Base-by-base conservation (phyloP, 139 green algal species). In the Marvania coccoides region DNA sequence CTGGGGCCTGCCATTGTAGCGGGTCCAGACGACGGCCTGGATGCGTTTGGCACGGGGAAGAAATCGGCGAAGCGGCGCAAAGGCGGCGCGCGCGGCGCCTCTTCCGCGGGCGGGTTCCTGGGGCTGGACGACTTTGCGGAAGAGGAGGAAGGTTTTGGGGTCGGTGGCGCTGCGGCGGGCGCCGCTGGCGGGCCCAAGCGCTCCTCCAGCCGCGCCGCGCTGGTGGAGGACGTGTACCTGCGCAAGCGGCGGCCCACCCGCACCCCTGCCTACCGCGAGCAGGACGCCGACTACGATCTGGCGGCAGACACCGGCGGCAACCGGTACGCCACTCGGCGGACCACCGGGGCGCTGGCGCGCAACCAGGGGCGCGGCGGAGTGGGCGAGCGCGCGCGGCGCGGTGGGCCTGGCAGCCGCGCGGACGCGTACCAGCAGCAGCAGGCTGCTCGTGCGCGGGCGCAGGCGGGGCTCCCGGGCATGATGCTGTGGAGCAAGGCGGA, bases 401-500 rank as follows among this genome's bases (percentile, higher is more conserved):
- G 19, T n/a, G 24, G 56, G 7, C n/a, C n/a, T 63, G 56, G 56
- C 42, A 23, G 56, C 19, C 28, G 56, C 24, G 56, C n/a, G 54
- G 60, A 26, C 26, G 36, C 33, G 23, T 23, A 61, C 15, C 54
- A 23, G 30, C 57, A 64, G 48, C 23, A 64, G n/a, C 57, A 64
- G 19, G 19, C 15, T 46, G 9, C 31, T 14, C 23, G 29, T 9
- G 12, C 34, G 36, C 33, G 55, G 8, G n/a, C 23, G 30, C 34
- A 26, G 33, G 36, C 30, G 33, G 56, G 56, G 2, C 23, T 40
- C 26, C 24, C 65, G 14, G 53, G 51, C 19, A 65, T 33, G n/a
- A 31, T 73, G 31, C 40, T 64, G 10, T 82, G 75, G 75, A 69
- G 42, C 26, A 51, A 26, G 13, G 35, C 58, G 58, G 79, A 88